Base-by-base conservation (phyloP, 257 asterid species). In the Agastache rugosa region DNA sequence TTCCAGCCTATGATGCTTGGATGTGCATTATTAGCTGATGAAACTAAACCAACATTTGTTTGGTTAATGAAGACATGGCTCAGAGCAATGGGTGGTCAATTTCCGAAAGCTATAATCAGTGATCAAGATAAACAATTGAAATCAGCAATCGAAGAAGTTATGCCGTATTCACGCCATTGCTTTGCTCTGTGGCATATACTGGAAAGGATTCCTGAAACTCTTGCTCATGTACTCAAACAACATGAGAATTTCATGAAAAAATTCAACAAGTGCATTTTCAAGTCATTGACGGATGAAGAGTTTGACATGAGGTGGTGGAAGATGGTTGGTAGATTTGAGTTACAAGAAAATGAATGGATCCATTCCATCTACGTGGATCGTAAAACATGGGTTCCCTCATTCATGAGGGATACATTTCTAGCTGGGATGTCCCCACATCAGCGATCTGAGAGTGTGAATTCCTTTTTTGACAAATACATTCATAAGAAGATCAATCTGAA, bases 301-400 rank as follows among this genome's bases (percentile, higher is more conserved):
- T 94, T 94, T 80, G 97, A 92, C 85, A 75, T 94, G 89, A 92
- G 87, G 81, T 94, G 98, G 98, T 94, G 98, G 98, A 87, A 94
- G 88, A 91, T 94, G 98, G 92, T 94, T 5, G 75, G 92, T 77
- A 83, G 91, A 80, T 94, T 90, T 80, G 98, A 90, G 74, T 83
- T 94, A 17, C 98, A 94, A 69, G 97, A 94, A 74, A 88, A 91
- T 53, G 95, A 91, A 76, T 94, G 98, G 98, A 77, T 94, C 77
- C 97, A 83, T 79, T 85, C 95, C 15, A 50, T 94, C 54, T 94
- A 91, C 41, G 91, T 81, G 50, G 96, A 94, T 74, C 96, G 94
- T 67, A 88, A 87, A 65, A 90, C 81, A 65, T 93, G 98, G 98
- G 88, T 88, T 69, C 98, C 98, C 7, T 48, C 87, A 27, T 92